Conservation (phyloP, 108 stramenopile species). For the Conticribra guillardii region DNA sequence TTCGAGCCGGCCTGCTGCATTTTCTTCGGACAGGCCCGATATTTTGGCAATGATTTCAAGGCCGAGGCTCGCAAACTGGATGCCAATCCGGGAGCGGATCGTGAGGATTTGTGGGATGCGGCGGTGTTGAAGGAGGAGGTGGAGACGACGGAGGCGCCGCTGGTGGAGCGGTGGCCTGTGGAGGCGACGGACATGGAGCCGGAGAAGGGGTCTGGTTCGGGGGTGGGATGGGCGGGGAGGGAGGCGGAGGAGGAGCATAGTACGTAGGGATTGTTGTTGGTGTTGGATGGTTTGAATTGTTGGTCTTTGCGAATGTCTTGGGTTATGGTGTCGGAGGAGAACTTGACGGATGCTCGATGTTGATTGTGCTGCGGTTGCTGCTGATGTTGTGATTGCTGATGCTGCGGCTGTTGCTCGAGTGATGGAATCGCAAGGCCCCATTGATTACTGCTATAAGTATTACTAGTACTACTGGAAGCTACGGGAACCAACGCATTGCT, state of each 20-base stretch:
- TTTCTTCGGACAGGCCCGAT: constrained; percentile 26
- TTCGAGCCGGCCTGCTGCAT: constrained; percentile 25
- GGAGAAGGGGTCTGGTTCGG: too few relatives aligned
- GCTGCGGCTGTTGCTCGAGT: background rate
- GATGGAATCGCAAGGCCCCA: background rate
- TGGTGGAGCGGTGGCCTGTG: background rate
- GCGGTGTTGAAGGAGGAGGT: background rate
- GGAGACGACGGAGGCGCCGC: background rate
- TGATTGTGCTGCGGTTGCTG: background rate
- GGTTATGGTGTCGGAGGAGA: background rate
- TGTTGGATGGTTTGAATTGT: background rate
- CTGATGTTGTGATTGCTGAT: background rate
- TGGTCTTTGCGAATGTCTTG: background rate
- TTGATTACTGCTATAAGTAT: background rate
- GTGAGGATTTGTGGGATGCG: background rate
- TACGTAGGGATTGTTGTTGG: background rate
- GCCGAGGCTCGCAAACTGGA: constrained; percentile 1
- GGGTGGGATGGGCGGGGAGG: background rate
- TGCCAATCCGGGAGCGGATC: constrained; percentile 1
- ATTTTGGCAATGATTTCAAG: constrained; percentile 24
- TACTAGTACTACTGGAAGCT: background rate
- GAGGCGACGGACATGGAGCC: background rate
- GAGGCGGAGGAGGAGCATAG: background rate
- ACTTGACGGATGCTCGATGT: background rate
- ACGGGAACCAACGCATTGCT: background rate